Conservation (phyloP, 805 yeast species). For the Ogataea pini region DNA sequence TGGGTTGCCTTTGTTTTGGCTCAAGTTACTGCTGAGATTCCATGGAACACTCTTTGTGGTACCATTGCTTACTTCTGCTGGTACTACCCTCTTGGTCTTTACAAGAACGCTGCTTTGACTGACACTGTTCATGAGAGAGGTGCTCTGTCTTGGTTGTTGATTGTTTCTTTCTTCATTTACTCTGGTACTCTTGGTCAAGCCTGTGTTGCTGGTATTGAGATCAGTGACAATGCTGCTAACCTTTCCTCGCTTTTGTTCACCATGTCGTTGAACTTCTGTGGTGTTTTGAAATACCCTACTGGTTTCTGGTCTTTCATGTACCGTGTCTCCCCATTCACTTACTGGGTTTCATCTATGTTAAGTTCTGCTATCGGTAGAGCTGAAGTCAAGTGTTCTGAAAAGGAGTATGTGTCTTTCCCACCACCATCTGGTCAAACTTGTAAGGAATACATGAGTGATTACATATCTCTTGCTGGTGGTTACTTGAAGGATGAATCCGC, state of each 20-base stretch:
- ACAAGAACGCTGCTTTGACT: conserved; percentile 56
- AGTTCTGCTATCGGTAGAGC: conserved; percentile 56
- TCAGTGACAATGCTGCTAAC: conserved; percentile 65
- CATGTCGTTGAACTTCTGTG: conserved; percentile 70
- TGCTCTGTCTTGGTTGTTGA: conserved; percentile 46
- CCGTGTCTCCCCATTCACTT: conserved; percentile 69
- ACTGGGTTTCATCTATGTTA: conserved; percentile 57
- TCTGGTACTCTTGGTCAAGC: conserved; percentile 59
- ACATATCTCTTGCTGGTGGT: conserved; percentile 46
- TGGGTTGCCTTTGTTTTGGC: conserved; percentile 65
- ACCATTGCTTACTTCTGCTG: conserved; percentile 62
- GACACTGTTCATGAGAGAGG: conserved; percentile 52
- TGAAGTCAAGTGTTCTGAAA: conserved; percentile 45
- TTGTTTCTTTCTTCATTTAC: conserved; percentile 52
- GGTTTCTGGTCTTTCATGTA: conserved; percentile 85
- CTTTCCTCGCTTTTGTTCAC: conserved; percentile 58
- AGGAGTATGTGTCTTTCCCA: conserved; percentile 48
- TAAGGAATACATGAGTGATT: conserved; percentile 48
- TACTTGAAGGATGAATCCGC: conserved; percentile 43
- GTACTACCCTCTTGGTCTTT: conserved; percentile 75
- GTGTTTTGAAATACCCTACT: conserved; percentile 62
- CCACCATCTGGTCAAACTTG: conserved; percentile 63
- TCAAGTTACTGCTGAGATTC: conserved; percentile 65
- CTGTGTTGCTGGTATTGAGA: conserved; percentile 57
- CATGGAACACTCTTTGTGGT: conserved; percentile 62